A percentile compares a stretch with the other conserved stretches of the same genome.
Evolutionary conservation across 805 yeast species (phyloP).

Genomic region (Starmerella geochares): DNA sequence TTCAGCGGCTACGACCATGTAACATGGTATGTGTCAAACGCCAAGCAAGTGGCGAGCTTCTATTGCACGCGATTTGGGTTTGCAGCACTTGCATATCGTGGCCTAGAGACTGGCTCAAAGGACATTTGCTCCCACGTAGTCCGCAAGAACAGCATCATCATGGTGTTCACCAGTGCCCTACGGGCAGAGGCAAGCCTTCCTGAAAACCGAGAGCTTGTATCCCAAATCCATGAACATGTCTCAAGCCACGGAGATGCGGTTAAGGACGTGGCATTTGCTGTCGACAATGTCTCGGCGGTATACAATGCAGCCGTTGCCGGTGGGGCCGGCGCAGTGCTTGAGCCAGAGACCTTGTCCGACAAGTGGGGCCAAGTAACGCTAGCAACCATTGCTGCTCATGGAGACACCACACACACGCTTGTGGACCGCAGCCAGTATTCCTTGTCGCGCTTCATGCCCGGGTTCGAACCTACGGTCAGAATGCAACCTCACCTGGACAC

Average conservation of each 20-base stretch:
- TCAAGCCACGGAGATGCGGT: conserved; percentile 66
- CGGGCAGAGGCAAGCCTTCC: conserved; percentile 27
- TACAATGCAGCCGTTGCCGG: conserved; percentile 39
- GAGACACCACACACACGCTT: conserved; percentile 63
- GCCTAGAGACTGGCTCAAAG: conserved; percentile 59
- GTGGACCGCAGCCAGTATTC: conserved; percentile 37
- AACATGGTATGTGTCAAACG: conserved; percentile 64
- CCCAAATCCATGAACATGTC: conserved; percentile 40
- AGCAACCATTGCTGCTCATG: conserved; percentile 46
- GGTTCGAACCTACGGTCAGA: conserved; percentile 29
- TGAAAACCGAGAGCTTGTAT: conserved; percentile 26
- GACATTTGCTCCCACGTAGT: conserved; percentile 51
- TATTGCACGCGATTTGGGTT: conserved; percentile 55
- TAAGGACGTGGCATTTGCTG: conserved; percentile 64
- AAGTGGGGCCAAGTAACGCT: conserved; percentile 40
- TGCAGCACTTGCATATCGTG: conserved; percentile 48
- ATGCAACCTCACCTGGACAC: conserved; percentile 24
- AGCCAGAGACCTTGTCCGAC: conserved; percentile 32
- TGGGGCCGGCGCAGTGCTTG: conserved; percentile 40
- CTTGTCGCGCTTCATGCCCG: conserved; percentile 44
- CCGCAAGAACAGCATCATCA: conserved; percentile 42
- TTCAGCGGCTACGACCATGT: conserved; percentile 45
- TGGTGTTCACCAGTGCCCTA: conserved; percentile 40
- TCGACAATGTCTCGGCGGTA: conserved; percentile 40
- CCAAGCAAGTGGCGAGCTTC: conserved; percentile 50